Conservation (phyloP, 768 basidiomycete genomes). For the Tubosaeta sp. region DNA sequence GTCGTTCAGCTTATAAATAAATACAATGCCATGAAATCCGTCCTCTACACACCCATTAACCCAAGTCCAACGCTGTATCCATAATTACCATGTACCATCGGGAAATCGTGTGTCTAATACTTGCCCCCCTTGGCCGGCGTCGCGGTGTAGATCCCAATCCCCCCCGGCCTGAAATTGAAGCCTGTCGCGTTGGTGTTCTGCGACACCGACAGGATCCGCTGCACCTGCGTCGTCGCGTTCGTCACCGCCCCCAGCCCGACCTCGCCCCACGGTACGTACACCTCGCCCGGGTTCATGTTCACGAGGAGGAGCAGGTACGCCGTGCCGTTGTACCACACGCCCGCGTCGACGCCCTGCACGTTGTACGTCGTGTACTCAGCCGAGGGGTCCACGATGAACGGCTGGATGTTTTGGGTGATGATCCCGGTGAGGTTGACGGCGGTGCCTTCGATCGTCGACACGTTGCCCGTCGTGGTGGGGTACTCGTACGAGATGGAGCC, state of each 20-base stretch:
- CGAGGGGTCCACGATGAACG: conserved; percentile 18
- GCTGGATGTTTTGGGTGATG: conserved; percentile 8
- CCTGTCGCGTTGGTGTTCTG: conserved; percentile 20
- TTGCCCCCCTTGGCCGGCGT: conserved; percentile 1
- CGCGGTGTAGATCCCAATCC: conserved; percentile 21
- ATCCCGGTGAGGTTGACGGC: conserved; percentile 4
- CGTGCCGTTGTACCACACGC: conserved; percentile 22
- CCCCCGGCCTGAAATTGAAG: conserved; percentile 12
- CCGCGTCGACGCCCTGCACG: conserved; percentile 20
- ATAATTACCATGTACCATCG: no score
- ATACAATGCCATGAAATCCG: not conserved
- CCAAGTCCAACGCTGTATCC: no score
- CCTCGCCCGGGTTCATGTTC: not conserved
- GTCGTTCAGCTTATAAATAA: not conserved
- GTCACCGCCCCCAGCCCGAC: no score
- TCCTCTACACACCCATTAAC: not conserved
- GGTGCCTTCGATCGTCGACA: conserved; percentile 23
- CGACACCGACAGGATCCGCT: conserved; percentile 8
- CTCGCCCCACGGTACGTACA: conserved; percentile 12
- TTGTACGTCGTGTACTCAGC: conserved; percentile 7
- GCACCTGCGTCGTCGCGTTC: conserved; percentile 10
- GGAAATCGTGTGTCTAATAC: no score
- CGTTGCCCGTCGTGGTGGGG: conserved; percentile 19
- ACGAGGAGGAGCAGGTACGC: conserved; percentile 20
- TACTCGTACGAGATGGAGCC: conserved; percentile 29